phyloP scores from a whole-genome alignment of 257 asterid species.

The Penstemon barbatus region DNA sequence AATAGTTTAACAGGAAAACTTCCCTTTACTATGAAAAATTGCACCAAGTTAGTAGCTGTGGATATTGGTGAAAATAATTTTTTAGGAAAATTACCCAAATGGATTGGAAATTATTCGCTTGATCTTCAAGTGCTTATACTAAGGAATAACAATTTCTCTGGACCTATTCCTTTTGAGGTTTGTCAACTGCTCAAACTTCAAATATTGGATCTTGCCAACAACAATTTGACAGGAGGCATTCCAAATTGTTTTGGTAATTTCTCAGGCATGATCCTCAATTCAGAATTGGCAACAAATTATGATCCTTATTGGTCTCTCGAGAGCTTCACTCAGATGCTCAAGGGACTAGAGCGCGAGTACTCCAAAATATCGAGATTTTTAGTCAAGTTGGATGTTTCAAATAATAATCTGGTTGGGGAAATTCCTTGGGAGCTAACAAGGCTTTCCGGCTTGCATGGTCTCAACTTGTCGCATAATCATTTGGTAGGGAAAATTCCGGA shows the following conservation, averaged over 20 bases:
- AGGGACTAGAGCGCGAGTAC: not conserved
- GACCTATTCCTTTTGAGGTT: no score
- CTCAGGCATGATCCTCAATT: not conserved
- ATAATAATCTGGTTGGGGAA: no score
- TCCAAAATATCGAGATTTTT: not conserved
- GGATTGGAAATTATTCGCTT: slow-evolving; percentile 9
- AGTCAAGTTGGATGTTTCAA: not conserved
- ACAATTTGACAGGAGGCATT: no score
- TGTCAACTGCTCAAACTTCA: no score
- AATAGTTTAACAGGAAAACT: not conserved
- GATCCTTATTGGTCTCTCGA: no score
- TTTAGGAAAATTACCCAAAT: not conserved
- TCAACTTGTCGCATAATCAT: no score
- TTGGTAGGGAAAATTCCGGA: no score
- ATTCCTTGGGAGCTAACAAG: no score
- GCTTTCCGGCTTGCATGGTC: no score
- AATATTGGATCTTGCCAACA: no score
- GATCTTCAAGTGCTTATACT: not conserved
- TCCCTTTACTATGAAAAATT: slow-evolving; percentile 6
- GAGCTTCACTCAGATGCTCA: not conserved
- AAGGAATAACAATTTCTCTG: no score
- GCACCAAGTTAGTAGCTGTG: not conserved
- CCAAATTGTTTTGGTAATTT: slow-evolving; percentile 8
- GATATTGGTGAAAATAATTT: slow-evolving; percentile 17
- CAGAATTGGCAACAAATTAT: no score